phyloP scores from a whole-genome alignment of 2,329 filamentous ascomycete species.

The Calonectria honghensis region DNA sequence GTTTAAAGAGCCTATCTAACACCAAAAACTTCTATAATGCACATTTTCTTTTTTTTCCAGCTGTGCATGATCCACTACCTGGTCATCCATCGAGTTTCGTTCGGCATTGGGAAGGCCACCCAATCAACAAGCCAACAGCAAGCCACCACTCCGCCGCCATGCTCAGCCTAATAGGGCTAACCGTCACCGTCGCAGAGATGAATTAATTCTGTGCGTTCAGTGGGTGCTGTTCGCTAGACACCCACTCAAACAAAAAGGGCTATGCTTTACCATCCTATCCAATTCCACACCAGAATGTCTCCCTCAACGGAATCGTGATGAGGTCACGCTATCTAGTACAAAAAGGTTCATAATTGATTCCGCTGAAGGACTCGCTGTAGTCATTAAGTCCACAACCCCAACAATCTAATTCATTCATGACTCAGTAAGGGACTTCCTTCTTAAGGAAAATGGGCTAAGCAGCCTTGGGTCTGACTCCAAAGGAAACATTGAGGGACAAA shows the following conservation, averaged over 20 bases:
- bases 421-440: background rate
- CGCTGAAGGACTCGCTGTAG: background rate
- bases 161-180: background rate
- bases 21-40: too few species aligned
- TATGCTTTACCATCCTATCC: conserved; percentile 59
- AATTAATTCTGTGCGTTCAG: conserved; percentile 66
- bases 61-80: too few species aligned
- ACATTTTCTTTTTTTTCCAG: too few species aligned
- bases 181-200: conserved; percentile 57
- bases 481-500: background rate
- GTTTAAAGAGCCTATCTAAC: too few species aligned
- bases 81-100: background rate
- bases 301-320: background rate
- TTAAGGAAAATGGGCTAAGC: background rate
- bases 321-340: background rate
- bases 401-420: background rate
- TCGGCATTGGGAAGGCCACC: background rate
- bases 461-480: background rate
- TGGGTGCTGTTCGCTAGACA: conserved; percentile 71
- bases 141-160: background rate
- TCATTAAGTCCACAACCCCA: background rate
- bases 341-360: background rate
- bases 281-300: too few species aligned
- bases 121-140: background rate
- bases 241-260: conserved; percentile 65